phyloP scores from a whole-genome alignment of 352 stramenopile genomes.

The Globisporangium carolinianum region DNA sequence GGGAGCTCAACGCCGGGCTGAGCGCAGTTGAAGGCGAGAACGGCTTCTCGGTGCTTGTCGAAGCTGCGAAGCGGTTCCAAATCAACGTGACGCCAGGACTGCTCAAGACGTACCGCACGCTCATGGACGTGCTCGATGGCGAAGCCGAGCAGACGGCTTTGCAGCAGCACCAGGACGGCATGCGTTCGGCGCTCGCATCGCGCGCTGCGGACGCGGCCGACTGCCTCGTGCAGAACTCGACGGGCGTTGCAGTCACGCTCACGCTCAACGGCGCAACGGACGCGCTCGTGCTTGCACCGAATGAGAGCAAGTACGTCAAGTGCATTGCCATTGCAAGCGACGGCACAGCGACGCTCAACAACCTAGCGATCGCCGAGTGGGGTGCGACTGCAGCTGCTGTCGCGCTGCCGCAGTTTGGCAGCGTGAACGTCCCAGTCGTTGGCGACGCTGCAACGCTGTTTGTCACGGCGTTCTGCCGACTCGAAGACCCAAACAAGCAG shows the following conservation, averaged over 20 bases:
- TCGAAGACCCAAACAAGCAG: slow-evolving; percentile 61
- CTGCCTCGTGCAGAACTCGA: slow-evolving; percentile 69
- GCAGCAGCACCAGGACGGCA: slow-evolving; percentile 59
- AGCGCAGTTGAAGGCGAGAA: slow-evolving; percentile 52
- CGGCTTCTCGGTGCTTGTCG: slow-evolving; percentile 49
- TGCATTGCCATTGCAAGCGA: slow-evolving; percentile 15
- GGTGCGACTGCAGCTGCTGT: slow-evolving; percentile 29
- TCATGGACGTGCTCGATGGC: slow-evolving; percentile 73
- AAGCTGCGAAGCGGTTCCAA: slow-evolving; percentile 65
- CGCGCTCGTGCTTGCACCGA: slow-evolving; percentile 31
- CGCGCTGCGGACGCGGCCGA: slow-evolving; percentile 36
- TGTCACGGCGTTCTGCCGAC: slow-evolving; percentile 55
- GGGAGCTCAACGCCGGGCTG: slow-evolving; percentile 49
- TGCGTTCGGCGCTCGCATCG: slow-evolving; percentile 27
- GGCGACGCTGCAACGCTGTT: slow-evolving; percentile 49
- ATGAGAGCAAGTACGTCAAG: slow-evolving; percentile 38
- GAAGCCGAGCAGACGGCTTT: slow-evolving; percentile 51
- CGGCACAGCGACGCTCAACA: slow-evolving; percentile 32
- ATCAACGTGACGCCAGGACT: slow-evolving; percentile 70
- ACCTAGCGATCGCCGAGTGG: slow-evolving; percentile 56
- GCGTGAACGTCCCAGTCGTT: slow-evolving; percentile 47
- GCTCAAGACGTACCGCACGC: slow-evolving; percentile 63
- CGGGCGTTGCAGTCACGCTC: slow-evolving; percentile 47
- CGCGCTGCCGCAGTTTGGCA: slow-evolving; percentile 49
- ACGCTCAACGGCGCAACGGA: slow-evolving; percentile 33